These are phyloP conservation scores for Pulveroboletus sp. DNA, from an alignment of 768 basidiomycete genomes.

Conservation along the genomic window DNA sequence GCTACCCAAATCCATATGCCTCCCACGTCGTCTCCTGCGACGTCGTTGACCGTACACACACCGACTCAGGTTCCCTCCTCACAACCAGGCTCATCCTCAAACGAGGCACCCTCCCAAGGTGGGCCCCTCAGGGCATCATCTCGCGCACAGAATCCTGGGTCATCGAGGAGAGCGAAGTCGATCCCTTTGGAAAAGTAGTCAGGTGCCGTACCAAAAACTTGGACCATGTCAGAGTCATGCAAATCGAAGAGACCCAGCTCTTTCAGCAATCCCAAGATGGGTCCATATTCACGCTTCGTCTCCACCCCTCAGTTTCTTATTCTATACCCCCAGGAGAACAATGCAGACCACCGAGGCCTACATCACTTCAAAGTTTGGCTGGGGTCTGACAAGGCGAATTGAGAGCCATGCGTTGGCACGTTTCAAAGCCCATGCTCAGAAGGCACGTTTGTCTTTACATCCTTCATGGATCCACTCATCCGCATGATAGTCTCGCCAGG, in stretches of 20 bases:
- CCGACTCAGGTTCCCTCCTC: slow-evolving; percentile 66
- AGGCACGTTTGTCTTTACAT: slow-evolving; percentile 42
- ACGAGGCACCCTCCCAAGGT: slow-evolving; percentile 83
- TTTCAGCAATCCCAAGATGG: slow-evolving; percentile 66
- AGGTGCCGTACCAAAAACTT: slow-evolving; percentile 82
- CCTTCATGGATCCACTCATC: background rate
- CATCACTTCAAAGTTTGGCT: slow-evolving; percentile 85
- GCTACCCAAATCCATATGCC: slow-evolving; percentile 95
- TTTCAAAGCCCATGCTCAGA: slow-evolving; percentile 85
- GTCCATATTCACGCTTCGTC: slow-evolving; percentile 39
- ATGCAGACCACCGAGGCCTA: slow-evolving; percentile 82
- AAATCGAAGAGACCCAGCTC: slow-evolving; percentile 77
- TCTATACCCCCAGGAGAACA: slow-evolving; percentile 52
- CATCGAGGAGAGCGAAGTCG: slow-evolving; percentile 91
- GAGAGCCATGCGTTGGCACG: slow-evolving; percentile 80
- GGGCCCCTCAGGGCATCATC: slow-evolving; percentile 83
- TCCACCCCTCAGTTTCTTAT: background rate
- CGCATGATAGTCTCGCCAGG: slow-evolving; percentile 68
- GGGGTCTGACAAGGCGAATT: slow-evolving; percentile 82
- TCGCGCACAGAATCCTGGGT: slow-evolving; percentile 90
- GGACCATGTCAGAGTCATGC: slow-evolving; percentile 92
- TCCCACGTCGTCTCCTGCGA: slow-evolving; percentile 93
- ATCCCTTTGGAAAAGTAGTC: slow-evolving; percentile 73
- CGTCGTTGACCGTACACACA: slow-evolving; percentile 79
- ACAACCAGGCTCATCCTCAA: slow-evolving; percentile 93